These are phyloP conservation scores for Monilinia vaccinii-corymbosi DNA, from an alignment of 2,329 filamentous ascomycete genomes.

Conservation along the genomic window DNA sequence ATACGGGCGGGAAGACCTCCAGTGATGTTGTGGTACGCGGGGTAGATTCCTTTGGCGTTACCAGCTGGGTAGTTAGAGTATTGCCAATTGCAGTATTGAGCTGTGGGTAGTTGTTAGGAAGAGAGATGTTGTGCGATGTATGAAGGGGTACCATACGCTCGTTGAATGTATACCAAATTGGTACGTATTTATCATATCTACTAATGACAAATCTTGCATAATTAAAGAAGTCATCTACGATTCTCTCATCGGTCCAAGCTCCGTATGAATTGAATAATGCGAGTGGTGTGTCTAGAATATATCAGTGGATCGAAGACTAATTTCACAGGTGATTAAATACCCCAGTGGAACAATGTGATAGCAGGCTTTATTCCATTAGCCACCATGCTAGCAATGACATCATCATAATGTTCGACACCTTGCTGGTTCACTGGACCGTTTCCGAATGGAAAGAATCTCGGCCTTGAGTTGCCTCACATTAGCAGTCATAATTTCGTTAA, in stretches of 20 bases:
- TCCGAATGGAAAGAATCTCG: conserved; percentile 43
- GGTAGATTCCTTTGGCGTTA: conserved; percentile 32
- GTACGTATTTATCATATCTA: conserved; percentile 42
- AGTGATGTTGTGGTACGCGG: conserved; percentile 35
- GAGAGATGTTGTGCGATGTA: conserved; percentile 10
- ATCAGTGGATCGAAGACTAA: background rate
- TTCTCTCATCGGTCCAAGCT: conserved; percentile 38
- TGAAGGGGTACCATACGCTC: conserved; percentile 33
- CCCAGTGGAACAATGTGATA: conserved; percentile 38
- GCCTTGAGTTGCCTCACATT: background rate
- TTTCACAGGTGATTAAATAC: conserved; percentile 1
- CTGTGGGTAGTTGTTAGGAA: conserved; percentile 8
- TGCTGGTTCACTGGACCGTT: conserved; percentile 42
- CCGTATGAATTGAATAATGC: conserved; percentile 35
- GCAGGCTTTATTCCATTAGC: conserved; percentile 41
- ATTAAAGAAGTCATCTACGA: conserved; percentile 42
- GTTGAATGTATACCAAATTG: conserved; percentile 47
- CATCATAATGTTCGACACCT: conserved; percentile 44
- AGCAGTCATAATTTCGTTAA: background rate
- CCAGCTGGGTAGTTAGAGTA: conserved; percentile 37
- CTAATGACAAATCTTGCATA: conserved; percentile 44
- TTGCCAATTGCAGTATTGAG: conserved; percentile 41
- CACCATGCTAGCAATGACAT: conserved; percentile 41
- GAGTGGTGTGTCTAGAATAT: conserved; percentile 20
- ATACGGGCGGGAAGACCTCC: conserved; percentile 34